Evolutionary conservation across 2,329 filamentous ascomycete species (phyloP).

Genomic region (Fusarium stilboides): DNA sequence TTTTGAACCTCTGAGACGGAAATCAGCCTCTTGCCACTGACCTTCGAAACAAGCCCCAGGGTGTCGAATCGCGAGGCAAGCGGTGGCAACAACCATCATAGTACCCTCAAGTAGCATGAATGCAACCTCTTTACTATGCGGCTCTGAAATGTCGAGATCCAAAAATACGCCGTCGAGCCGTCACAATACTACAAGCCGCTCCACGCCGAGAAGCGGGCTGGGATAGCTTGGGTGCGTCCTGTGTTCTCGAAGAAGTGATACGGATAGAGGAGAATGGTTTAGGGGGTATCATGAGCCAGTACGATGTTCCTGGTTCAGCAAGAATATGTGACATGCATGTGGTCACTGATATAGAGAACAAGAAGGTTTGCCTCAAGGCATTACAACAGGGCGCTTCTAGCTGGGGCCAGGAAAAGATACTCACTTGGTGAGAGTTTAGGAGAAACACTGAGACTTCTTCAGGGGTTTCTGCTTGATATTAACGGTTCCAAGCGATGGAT

Average conservation of each 20-base stretch:
- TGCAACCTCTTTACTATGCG: conserved; percentile 31
- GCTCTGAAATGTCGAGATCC: conserved; percentile 39
- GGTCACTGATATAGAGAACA: background rate
- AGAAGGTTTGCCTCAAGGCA: background rate
- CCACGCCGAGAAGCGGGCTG: conserved; percentile 38
- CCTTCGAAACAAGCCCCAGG: conserved; percentile 35
- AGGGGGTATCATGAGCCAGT: background rate
- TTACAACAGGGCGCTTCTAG: background rate
- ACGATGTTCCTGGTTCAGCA: background rate
- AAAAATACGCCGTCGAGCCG: conserved; percentile 19
- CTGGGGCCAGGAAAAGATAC: background rate
- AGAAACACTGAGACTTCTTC: too few relatives aligned
- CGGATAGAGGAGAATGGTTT: background rate
- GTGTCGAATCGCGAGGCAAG: conserved; percentile 14
- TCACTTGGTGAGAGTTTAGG: background rate
- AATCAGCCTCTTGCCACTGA: conserved; percentile 36
- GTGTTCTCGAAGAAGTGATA: background rate
- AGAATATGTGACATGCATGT: background rate
- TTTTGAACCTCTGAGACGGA: conserved; percentile 31
- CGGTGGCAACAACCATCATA: conserved; percentile 18
- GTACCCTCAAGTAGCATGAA: conserved; percentile 36
- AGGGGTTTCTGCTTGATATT: too few relatives aligned
- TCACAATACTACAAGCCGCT: conserved; percentile 17
- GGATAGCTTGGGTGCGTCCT: conserved; percentile 17
- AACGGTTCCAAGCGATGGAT: too few relatives aligned